Conservation (phyloP, 2,329 filamentous ascomycete genomes). For the Talaromyces atroroseus region DNA sequence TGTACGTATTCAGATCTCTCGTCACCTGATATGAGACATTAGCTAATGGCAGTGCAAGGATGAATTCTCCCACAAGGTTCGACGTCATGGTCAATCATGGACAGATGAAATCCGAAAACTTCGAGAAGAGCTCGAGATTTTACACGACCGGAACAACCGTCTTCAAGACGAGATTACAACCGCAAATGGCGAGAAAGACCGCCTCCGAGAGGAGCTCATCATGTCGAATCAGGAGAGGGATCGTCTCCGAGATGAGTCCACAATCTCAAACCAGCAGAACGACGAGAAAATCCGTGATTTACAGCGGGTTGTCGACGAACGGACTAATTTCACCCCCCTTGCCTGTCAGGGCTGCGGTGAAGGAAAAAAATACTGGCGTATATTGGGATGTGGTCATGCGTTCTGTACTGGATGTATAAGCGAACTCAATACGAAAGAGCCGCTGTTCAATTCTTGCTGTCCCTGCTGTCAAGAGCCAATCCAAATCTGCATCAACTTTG, state of each 20-base stretch:
- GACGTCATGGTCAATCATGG: background rate
- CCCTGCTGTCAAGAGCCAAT: conserved; percentile 1
- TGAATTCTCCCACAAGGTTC: background rate
- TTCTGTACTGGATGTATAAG: conserved; percentile 4
- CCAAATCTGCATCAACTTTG: background rate
- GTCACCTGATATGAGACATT: too few relatives aligned
- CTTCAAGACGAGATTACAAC: background rate
- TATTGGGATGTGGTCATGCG: conserved; percentile 1
- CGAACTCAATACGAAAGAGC: background rate
- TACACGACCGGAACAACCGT: background rate
- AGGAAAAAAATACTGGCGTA: background rate
- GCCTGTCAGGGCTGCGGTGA: background rate
- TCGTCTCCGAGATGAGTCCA: background rate
- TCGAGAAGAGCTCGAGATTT: conserved; percentile 1
- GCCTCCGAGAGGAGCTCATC: background rate
- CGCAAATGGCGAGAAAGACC: background rate
- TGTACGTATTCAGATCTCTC: too few relatives aligned
- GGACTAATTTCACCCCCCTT: too few relatives aligned
- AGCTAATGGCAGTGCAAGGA: too few relatives aligned
- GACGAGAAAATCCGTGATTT: too few relatives aligned
- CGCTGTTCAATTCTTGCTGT: background rate
- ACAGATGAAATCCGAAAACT: conserved; percentile 1
- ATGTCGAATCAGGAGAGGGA: background rate
- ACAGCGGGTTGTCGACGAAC: too few relatives aligned
- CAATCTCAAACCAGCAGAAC: too few relatives aligned